Percentiles rank a stretch among this genome's conserved stretches.
phyloP scores from a whole-genome alignment of 306 rosid genomes.

The Elaeagnus macrophylla region DNA sequence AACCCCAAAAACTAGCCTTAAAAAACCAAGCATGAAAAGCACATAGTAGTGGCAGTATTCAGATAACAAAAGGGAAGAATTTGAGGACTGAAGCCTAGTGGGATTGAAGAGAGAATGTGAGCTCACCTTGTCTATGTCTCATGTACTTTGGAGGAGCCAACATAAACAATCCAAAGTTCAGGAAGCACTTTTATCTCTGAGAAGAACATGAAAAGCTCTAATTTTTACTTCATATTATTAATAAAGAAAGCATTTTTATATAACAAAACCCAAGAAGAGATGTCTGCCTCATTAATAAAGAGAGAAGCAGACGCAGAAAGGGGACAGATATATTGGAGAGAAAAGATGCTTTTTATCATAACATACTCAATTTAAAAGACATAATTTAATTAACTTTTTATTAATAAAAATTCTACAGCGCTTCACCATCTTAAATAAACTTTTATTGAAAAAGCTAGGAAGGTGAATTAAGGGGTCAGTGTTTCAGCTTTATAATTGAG shows the following conservation, averaged over 20 bases:
- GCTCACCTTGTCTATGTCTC: constrained; percentile 35
- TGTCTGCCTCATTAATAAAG: not conserved
- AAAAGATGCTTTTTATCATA: constrained; percentile 13
- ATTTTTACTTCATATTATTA: constrained; percentile 19
- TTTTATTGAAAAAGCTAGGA: too few species aligned
- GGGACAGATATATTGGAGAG: constrained; percentile 17
- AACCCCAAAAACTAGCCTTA: constrained; percentile 1
- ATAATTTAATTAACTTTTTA: too few species aligned
- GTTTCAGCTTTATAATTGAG: constrained; percentile 45
- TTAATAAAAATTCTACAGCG: too few species aligned
- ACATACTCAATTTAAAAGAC: too few species aligned
- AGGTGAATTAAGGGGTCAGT: constrained; percentile 8
- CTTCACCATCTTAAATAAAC: too few species aligned
- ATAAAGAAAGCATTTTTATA: not conserved
- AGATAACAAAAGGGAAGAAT: constrained; percentile 15
- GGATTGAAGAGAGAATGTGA: constrained; percentile 39
- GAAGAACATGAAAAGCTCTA: constrained; percentile 28
- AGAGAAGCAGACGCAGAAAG: not conserved
- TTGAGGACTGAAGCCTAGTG: constrained; percentile 12
- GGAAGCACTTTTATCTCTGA: constrained; percentile 36
- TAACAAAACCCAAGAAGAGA: not conserved
- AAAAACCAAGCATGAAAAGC: constrained; percentile 2
- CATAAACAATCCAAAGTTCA: constrained; percentile 31
- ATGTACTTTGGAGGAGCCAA: constrained; percentile 20
- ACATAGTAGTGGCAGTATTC: constrained; percentile 6